Evolutionary conservation across 352 stramenopile genomes (phyloP).

Genomic region (Phytopythium delawarense): DNA sequence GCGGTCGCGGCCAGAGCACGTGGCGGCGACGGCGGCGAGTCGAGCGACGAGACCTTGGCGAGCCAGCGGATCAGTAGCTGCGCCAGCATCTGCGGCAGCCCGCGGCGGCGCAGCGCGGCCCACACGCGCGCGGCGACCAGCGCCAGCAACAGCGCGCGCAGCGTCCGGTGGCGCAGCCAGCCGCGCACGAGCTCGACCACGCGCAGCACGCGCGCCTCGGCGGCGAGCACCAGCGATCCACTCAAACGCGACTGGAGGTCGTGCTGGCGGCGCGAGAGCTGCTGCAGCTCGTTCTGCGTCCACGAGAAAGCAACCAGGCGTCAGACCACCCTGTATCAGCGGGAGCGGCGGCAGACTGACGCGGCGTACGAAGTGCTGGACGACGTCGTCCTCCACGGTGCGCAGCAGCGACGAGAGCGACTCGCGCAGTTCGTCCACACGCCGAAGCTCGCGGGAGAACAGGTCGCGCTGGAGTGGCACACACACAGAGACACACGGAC

Average conservation of each 20-base stretch:
- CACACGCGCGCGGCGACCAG: conserved; percentile 44
- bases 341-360: background rate
- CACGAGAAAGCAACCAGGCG: background rate
- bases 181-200: conserved; percentile 28
- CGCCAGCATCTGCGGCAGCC: conserved; percentile 53
- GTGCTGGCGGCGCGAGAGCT: conserved; percentile 28
- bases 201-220: conserved; percentile 33
- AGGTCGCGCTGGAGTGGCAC: conserved; percentile 23
- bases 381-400: conserved; percentile 57
- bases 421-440: conserved; percentile 48
- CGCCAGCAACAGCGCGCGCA: conserved; percentile 51
- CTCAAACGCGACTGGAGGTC: conserved; percentile 31
- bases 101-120: conserved; percentile 42
- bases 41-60: conserved; percentile 46
- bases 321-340: background rate
- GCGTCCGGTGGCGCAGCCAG: conserved; percentile 43
- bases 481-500: no score
- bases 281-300: conserved; percentile 49
- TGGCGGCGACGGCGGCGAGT: conserved; percentile 9
- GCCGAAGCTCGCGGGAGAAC: conserved; percentile 45
- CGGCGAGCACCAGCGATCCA: conserved; percentile 37
- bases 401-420: conserved; percentile 51
- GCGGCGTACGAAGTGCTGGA: conserved; percentile 40
- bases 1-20: background rate
- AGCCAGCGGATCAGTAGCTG: conserved; percentile 61